Evolutionary conservation across 2,329 filamentous ascomycete genomes (phyloP), one percentile per base, ranked within the genome.

Genomic region (Orbilia brochopaga): DNA sequence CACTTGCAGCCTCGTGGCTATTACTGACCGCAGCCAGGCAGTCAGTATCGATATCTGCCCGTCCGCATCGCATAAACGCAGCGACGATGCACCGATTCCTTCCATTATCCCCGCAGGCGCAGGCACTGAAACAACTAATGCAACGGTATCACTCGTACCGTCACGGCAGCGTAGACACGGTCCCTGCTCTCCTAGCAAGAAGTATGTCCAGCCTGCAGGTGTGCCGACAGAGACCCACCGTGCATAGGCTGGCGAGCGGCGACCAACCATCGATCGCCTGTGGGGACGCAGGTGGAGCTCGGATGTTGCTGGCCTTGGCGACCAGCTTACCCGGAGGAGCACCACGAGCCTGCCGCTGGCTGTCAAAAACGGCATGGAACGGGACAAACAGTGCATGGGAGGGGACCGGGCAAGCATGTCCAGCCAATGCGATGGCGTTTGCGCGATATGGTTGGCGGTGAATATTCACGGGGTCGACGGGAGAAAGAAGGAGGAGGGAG

Each of bases 341-440:
- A 42, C 37, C 37, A 32, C 27, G 27, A 15, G 37, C n/a, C 37
- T 17, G 11, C 37, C 37, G 37, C 37, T 42, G 37, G n/a, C n/a
- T 42, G 11, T 42, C 11, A 42, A 42, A 42, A 42, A 42, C 37
- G 37, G 37, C 13, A 42, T 5, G n/a, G n/a, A 15, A 13, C n/a
- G 11, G 37, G 37, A 42, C 37, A 42, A 42, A 42, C 37, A 42
- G 5, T 17, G 37, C 37, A 42, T 42, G 37, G n/a, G 37, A 6
- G n/a, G 37, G n/a, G 15, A 42, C 37, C 37, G 4, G 11, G 37
- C 5, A 2, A 17, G 37, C 13, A 42, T 15, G 37, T 17, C 15
- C 37, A 42, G n/a, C 37, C 37, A 42, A 42, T 13, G 37, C 37
- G 37, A 42, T 42, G 37, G 37, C n/a, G 37, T 42, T 42, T 42